Base-by-base conservation (phyloP, 169 alveolate species). In the Plasmodium blacklocki region DNA sequence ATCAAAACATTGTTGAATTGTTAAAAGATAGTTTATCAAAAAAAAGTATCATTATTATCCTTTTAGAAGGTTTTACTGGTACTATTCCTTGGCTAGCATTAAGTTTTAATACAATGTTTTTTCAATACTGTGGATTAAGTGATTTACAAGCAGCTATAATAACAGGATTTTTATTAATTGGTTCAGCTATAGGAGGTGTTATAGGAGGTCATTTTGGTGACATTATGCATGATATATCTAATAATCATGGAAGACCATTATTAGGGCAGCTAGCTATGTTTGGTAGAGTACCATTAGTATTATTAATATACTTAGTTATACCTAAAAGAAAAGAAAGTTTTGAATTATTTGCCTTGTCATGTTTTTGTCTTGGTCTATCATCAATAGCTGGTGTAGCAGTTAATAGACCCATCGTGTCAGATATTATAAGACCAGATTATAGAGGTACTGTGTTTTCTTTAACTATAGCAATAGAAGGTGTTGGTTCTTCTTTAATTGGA, bases 381-480 rank as follows among this genome's bases (percentile, higher is more conserved):
- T 95, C 97, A n/a, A 94, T 97, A 88, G 96, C 98, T 14, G 98
- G 97, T 14, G 97, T 95, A 63, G 97, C 97, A 4, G 97, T 97
- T 47, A 97, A 95, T 70, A 75, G 98, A 67, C 97, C 98, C 5
- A 94, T 97, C 5, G 92, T 97, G 49, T 93, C 98, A 2, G 98
- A 96, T 43, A 96, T 97, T 50, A 97, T 96, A n/a, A 89, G 94
- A 71, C 97, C 98, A 32, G 94, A 96, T 76, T 95, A 95, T 88
- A 95, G 96, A 63, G 98, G 97, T n/a, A 95, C 98, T 14, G 96
- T 96, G 15, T 74, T 88, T 74, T 88, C 93, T 62, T 88, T 94
- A 96, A 93, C 94, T 52, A 95, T 96, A 26, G 96, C 97, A 21
- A 88, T 96, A 56, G 98, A 96, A 67, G 98, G 98, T 11, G 93